Base-by-base conservation (phyloP, 768 basidiomycete genomes). In the Suillus hirtellus region DNA sequence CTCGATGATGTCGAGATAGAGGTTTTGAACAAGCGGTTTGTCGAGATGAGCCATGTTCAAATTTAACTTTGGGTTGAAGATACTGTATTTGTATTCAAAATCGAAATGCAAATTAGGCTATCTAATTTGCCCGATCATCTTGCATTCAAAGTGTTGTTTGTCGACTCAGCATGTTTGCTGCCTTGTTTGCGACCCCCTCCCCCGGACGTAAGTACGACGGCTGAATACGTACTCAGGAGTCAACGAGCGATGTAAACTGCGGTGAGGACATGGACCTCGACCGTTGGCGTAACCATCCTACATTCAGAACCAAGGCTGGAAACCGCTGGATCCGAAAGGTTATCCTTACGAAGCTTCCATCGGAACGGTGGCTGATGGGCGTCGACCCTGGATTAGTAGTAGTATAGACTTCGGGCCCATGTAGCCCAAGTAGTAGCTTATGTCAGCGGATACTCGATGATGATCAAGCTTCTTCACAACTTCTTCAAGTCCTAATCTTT, bases 1-100 rank as follows among this genome's bases (percentile, higher is more conserved):
- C 56, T 42, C 2, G 56, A 58, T 19, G 56, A 58, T 8, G 56
- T 58, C 11, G 56, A 58, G 40, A 58, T 58, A 27, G 56, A 58
- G 17, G 40, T 42, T 27, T 58, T 58, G 40, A 58, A 58, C 27
- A 58, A 38, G 38, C 56, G 38, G 6, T 40, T 58, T 27, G 38
- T 40, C 17, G 40, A 40, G 21, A 24, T 58, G 38, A 40, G 27
- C 17, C 40, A 19, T 7, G 40, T 24, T 1, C 34, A 53, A 35
- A 19, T 53, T 10, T 53, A 7, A 35, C 6, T 34, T 35, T 53
- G 34, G 31, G 2, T 53, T 34, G 17, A 52, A 19, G 50, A 15
- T 3, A 8, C 24, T 19, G 2, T 1, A 31, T 34, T 52, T 34
- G 50, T 53, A 34, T n/a, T 2, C 10, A 31, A 3, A n/a, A 15